Evolutionary conservation across 2,329 filamentous ascomycete species (phyloP).

Genomic region (Dactylellina parvicollis): DNA sequence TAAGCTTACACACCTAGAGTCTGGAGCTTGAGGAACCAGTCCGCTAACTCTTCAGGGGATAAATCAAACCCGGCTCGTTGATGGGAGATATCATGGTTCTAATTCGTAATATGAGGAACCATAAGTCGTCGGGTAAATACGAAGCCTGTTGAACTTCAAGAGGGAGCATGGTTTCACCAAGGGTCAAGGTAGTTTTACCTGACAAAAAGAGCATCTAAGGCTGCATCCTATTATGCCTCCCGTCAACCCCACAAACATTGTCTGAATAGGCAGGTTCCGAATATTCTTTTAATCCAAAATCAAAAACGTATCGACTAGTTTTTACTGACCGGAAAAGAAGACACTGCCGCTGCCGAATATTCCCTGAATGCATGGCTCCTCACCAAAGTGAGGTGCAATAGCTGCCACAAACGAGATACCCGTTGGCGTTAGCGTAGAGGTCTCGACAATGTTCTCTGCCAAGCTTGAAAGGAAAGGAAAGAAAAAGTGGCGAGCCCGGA

Average conservation of each 20-base stretch:
- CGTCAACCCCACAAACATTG: slow-evolving; percentile 19
- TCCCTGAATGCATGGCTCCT: slow-evolving; percentile 85
- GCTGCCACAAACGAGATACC: slow-evolving; percentile 67
- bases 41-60: slow-evolving; percentile 78
- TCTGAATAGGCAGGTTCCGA: slow-evolving; percentile 45
- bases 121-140: slow-evolving; percentile 55
- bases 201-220: slow-evolving; percentile 73
- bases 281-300: slow-evolving; percentile 7
- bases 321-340: slow-evolving; percentile 74
- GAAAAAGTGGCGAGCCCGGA: background rate
- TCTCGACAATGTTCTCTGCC: too few species aligned
- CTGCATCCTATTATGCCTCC: slow-evolving; percentile 65
- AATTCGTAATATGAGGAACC: slow-evolving; percentile 69
- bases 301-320: background rate
- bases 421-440: too few species aligned
- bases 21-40: slow-evolving; percentile 86
- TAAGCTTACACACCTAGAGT: slow-evolving; percentile 68
- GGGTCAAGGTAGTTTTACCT: slow-evolving; percentile 53
- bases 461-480: background rate
- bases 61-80: slow-evolving; percentile 82
- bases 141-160: slow-evolving; percentile 25
- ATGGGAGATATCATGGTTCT: slow-evolving; percentile 86
- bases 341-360: slow-evolving; percentile 82
- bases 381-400: slow-evolving; percentile 85
- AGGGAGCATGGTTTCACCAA: slow-evolving; percentile 33